Base-by-base conservation (phyloP, 768 basidiomycete species). In the Hypholoma sublateritium region DNA sequence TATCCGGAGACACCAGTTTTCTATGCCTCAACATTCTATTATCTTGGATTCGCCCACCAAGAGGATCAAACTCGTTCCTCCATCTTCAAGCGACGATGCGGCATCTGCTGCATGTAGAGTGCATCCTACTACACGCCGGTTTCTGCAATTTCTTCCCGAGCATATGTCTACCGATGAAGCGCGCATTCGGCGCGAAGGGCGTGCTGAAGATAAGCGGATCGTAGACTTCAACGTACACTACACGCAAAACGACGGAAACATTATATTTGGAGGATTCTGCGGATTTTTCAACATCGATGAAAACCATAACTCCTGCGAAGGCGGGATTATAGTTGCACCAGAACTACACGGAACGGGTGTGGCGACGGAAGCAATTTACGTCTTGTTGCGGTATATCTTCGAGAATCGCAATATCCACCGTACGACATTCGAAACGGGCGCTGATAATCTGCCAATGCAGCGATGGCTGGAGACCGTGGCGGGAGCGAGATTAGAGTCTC, bases 321-420 rank as follows among this genome's bases (percentile, higher is more conserved):
- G 68, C 3, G 79, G 79, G 13, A 74, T 81, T 55, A 57, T 77
- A 19, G 60, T 81, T 39, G 57, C 62, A 28, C 72, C 77, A 5
- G 71, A 74, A 19, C 56, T 68, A 6, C 74, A 77, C 32, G 69
- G 75, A 28, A 65, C 67, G 32, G 74, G 75, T 1, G 57, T 77
- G 46, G 78, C 74, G 35, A 80, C 80, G 12, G 80, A 80, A 47
- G 68, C 75, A 11, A 64, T 82, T 24, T 77, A 80, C 57, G 65
- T 68, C 11, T 28, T 78, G 16, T 60, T 81, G 42, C 62, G 63
- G 56, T 74, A 74, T 55, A 68, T 72, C 0, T 80, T 81, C 56
- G 80, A 79, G 55, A 71, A 75, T 45, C 65, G 66, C 32, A 70
- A 70, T 9, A 60, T 80, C 14, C 78, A 80, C 58, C 68, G 80